Base-by-base conservation (phyloP, 352 stramenopile genomes). In the Phytopythium oedochilum region DNA sequence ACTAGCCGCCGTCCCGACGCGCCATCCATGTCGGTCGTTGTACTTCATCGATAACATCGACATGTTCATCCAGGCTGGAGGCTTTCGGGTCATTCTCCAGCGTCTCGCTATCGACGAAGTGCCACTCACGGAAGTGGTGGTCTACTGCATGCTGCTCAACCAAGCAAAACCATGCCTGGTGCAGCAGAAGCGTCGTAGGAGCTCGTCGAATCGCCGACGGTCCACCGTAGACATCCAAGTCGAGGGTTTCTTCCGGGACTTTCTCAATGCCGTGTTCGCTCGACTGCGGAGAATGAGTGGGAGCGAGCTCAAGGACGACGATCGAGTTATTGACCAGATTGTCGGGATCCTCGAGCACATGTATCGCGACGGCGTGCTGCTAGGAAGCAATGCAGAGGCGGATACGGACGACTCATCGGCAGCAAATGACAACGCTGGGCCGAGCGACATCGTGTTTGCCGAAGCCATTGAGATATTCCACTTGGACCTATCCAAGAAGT, bases 41-140 rank as follows among this genome's bases (percentile, higher is more conserved):
- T 90, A 90, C 44, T 96, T 77, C 59, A 78, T 94, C 51, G 83
- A 92, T 59, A 89, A 80, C n/a, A 55, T 94, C 17, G 86, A 96
- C 25, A 57, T 88, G 23, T 94, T 96, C 55, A 60, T 96, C 10
- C 86, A 96, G 78, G 81, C 75, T 2, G 82, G 83, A 52, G 86
- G 86, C 4, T 89, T 89, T 35, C 72, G 68, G 9, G 71, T 91
- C 26, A 83, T 96, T 42, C 60, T 92, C 32, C 66, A 89, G 58
- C 75, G 85, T 0, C 61, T 91, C 22, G 66, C 75, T 9, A 54
- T 60, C 8, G 43, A 57, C 5, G 67, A 86, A 2, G 61, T 90
- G 31, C 43, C 67, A 17, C 53, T 92, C 22, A 61, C 64, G 0
- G 86, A 95, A 64, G 55, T 95, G 14, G 53, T 82, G 20, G 64